Conservation (phyloP, 2,329 filamentous ascomycete species). For the Colletotrichum echinochloae region DNA sequence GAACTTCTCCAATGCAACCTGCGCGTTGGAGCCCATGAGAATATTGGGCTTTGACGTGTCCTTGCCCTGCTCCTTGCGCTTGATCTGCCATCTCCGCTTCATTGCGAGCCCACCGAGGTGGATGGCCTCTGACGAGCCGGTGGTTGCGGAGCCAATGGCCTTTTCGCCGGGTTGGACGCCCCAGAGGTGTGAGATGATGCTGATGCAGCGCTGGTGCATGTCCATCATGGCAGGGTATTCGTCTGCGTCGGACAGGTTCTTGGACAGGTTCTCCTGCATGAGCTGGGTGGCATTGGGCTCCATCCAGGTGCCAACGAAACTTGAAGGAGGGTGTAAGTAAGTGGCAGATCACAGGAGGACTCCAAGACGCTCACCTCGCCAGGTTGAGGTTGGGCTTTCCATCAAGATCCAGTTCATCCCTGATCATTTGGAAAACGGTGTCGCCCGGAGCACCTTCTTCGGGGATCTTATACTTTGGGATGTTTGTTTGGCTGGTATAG, state of each 20-base stretch:
- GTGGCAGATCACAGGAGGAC: background rate
- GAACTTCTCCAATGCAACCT: slow-evolving; percentile 80
- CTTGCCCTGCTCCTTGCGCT: slow-evolving; percentile 69
- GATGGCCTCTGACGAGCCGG: slow-evolving; percentile 78
- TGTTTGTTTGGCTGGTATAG: slow-evolving; percentile 65
- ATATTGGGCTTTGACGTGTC: slow-evolving; percentile 76
- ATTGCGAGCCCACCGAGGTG: slow-evolving; percentile 78
- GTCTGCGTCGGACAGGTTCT: slow-evolving; percentile 79
- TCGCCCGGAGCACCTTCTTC: slow-evolving; percentile 69
- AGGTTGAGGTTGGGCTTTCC: slow-evolving; percentile 76
- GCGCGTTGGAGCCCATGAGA: slow-evolving; percentile 79
- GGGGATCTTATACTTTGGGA: slow-evolving; percentile 70
- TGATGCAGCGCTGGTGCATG: slow-evolving; percentile 76
- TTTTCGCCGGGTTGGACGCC: slow-evolving; percentile 70
- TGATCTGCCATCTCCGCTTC: slow-evolving; percentile 80
- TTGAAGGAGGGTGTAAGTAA: slow-evolving; percentile 44
- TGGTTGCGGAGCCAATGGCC: slow-evolving; percentile 76
- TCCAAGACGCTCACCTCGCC: slow-evolving; percentile 57
- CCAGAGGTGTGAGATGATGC: slow-evolving; percentile 77
- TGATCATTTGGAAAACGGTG: slow-evolving; percentile 73
- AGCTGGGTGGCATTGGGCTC: slow-evolving; percentile 73
- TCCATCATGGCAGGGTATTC: slow-evolving; percentile 69
- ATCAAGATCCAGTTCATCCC: slow-evolving; percentile 73
- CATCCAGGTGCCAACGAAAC: slow-evolving; percentile 80
- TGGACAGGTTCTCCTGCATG: slow-evolving; percentile 75